Base-by-base conservation (phyloP, 2,329 filamentous ascomycete genomes). In the Diplocarpon rosae region DNA sequence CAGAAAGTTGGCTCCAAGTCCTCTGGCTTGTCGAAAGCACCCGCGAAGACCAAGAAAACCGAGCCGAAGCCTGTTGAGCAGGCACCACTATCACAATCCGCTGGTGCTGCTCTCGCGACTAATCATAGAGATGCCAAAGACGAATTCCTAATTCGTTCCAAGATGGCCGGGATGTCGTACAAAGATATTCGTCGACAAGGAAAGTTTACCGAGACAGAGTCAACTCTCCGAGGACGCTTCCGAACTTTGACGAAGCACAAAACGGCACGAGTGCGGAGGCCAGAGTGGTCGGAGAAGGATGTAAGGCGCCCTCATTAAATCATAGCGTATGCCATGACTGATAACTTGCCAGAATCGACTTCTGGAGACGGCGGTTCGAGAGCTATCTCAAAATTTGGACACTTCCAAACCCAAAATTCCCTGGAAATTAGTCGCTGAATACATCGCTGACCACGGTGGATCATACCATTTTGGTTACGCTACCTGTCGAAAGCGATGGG, bases 151-250 rank as follows among this genome's bases (percentile, higher is more conserved):
- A 59, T 83, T 13, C 56, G 67, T n/a, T 66, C 69, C 17, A 78
- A 76, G 59, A 56, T 61, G 7, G 60, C 65, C 1, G 80, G 80
- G 2, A 65, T 75, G 65, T 76, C 79, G 0, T 87, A 85, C 63
- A 73, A 70, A 43, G 70, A 82, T 47, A 85, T 86, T 55, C 72
- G 72, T 31, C 54, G 58, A 6, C 56, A 64, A 14, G 75, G 78
- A 12, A 63, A 67, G 1, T 80, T 80, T 51, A 62, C 49, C 16
- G 79, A 84, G 54, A 78, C 80, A 1, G 82, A 85, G 62, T 83
- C 81, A 10, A 88, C 84, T 0, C 67, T 89, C 31, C 72, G 84
- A 12, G 84, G 84, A 0, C 72, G 82, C 0, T 78, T 74, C 53
- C 69, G 83, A 4, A 76, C 72, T 2, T 61, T 86, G 54, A 84